Evolutionary conservation across 768 basidiomycete genomes (phyloP).

Genomic region (Boletus vinaceobasis): DNA sequence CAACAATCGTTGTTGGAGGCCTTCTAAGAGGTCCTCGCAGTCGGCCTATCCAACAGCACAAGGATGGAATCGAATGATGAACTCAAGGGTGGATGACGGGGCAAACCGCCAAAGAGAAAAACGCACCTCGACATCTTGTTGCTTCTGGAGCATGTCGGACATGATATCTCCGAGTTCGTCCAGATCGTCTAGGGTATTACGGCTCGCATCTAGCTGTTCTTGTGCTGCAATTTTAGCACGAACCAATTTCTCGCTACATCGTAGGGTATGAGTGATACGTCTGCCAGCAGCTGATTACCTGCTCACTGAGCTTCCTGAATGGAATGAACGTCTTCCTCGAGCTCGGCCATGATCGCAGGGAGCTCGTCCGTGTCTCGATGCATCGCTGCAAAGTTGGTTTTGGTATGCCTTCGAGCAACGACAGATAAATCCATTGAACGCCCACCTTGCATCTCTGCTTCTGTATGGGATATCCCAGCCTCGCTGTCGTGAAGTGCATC

Average conservation of each 20-base stretch:
- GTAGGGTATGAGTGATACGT: constrained; percentile 1
- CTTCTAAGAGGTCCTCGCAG: constrained; percentile 50
- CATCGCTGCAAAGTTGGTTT: constrained; percentile 51
- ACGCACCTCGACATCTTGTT: constrained; percentile 65
- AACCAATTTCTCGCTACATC: constrained; percentile 49
- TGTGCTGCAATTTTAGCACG: constrained; percentile 41
- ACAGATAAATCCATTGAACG: not conserved
- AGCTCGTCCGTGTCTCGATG: constrained; percentile 77
- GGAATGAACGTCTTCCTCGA: constrained; percentile 54
- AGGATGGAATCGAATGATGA: not conserved
- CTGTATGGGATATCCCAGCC: constrained; percentile 60
- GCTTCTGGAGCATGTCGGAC: constrained; percentile 68
- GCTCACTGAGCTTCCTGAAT: constrained; percentile 61
- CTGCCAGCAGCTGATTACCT: not conserved
- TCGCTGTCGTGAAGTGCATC: constrained; percentile 64
- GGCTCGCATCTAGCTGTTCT: constrained; percentile 49
- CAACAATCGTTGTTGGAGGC: constrained; percentile 58
- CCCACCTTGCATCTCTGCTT: constrained; percentile 68
- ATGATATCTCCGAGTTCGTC: constrained; percentile 80
- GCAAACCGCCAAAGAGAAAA: not conserved
- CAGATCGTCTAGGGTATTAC: constrained; percentile 55
- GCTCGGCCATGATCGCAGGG: constrained; percentile 67
- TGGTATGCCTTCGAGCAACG: not conserved
- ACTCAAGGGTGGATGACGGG: not conserved
- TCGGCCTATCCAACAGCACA: constrained; percentile 37